Evolutionary conservation across 2,329 filamentous ascomycete species (phyloP), one percentile per base, ranked within the genome.

Genomic region (Microsporum canis): DNA sequence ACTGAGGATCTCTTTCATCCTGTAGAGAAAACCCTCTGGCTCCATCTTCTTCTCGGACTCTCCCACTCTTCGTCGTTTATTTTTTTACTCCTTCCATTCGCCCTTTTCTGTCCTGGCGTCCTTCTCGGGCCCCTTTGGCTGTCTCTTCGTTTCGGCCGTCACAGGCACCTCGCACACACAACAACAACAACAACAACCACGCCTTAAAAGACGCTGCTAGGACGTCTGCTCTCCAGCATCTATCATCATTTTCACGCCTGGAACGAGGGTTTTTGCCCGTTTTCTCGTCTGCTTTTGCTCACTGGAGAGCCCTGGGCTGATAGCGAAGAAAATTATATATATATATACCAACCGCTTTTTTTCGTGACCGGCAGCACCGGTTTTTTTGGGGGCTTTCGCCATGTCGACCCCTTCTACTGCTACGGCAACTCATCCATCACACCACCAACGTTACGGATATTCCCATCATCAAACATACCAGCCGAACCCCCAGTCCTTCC

Each of bases 321-420:
- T 23, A 23, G 17, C 17, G 17, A 23, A 23, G 17, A 23, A 23
- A 23, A 23, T 23, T 23, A 23, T 23, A 23, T 23, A 23, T 23
- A 23, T 23, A 23, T 49, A 49, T 49, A 49, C 45, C 45, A 49
- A 23, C 23, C 27, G 10, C 10, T 23, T 17, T 47, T 47, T 47
- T 47, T 17, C 45, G 23, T 49, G 45, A 34, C 49, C 49, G 49
- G 31, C 49, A 36, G 49, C 45, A 29, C 45, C 45, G 45, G 45
- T 49, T 49, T 49, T 23, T 43, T n/a, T 27, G 53, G 53, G 31
- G 36, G 14, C 38, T 23, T 5, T 29, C 47, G 61, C 65, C 73
- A 91, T 92, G 88, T 91, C 88, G 80, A 91, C 88, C 68, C 88
- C 88, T 67, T 89, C 88, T 64, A 88, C 86, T 70, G 86, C 86